These are phyloP conservation scores for Ustilago shanxiensis DNA, from an alignment of 1,284 basidiomycete genomes.

Conservation along the genomic window DNA sequence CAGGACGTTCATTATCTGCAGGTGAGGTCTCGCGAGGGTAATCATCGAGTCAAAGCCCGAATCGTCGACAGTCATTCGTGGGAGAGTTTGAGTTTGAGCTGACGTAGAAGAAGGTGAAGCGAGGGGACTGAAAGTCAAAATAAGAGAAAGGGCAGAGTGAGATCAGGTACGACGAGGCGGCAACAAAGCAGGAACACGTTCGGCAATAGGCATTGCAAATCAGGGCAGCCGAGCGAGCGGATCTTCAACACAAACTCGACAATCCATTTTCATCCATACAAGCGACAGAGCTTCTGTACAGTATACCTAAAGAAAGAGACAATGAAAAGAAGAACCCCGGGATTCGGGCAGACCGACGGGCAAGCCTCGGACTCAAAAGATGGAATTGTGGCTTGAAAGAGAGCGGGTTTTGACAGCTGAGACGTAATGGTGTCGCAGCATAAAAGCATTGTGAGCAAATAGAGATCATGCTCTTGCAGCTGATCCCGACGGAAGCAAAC, in stretches of 20 bases:
- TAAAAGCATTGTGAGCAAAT: neutral
- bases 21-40: neutral
- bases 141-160: neutral
- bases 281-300: neutral
- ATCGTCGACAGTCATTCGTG: neutral
- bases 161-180: neutral
- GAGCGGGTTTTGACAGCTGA: constrained; percentile 24
- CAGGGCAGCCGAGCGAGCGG: constrained; percentile 12
- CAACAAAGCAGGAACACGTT: neutral
- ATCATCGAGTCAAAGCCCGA: neutral
- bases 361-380: constrained; percentile 2
- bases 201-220: constrained; percentile 1
- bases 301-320: neutral
- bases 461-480: constrained; percentile 14
- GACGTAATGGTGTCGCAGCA: constrained; percentile 1
- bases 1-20: neutral
- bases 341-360: constrained; percentile 2
- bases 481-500: constrained; percentile 45
- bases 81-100: neutral
- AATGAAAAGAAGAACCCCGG: neutral
- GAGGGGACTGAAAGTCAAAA: neutral
- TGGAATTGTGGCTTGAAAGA: constrained; percentile 4
- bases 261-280: neutral
- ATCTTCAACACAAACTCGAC: constrained; percentile 4
- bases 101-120: neutral